Evolutionary conservation across 2,329 filamentous ascomycete species (phyloP).

Genomic region (Fusarium bactridioides): DNA sequence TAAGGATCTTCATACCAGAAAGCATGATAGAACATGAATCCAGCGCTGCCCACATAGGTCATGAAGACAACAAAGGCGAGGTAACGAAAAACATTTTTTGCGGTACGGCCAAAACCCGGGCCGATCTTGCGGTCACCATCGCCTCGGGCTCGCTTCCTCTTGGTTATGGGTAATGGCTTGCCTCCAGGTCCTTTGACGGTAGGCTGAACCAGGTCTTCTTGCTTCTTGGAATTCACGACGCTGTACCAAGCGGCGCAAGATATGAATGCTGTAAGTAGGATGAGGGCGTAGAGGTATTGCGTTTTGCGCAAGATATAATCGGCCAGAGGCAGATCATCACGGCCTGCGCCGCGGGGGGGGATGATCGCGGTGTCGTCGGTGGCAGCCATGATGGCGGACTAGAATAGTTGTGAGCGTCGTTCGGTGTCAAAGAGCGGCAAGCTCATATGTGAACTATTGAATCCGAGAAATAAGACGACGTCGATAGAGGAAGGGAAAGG

Average conservation of each 20-base stretch:
- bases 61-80: constrained; percentile 74
- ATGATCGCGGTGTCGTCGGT: constrained; percentile 44
- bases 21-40: constrained; percentile 77
- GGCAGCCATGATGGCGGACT: constrained; percentile 49
- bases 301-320: constrained; percentile 56
- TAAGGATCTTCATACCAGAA: constrained; percentile 57
- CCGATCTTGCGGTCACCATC: constrained; percentile 54
- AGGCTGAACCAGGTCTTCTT: constrained; percentile 56
- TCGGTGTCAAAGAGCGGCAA: constrained; percentile 35
- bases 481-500: constrained; percentile 31
- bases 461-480: constrained; percentile 22
- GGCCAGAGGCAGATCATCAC: constrained; percentile 42
- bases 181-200: constrained; percentile 80
- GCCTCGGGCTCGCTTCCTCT: constrained; percentile 60
- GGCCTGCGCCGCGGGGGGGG: constrained; percentile 35
- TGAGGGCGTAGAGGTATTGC: constrained; percentile 60
- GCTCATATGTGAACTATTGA: constrained; percentile 34
- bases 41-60: constrained; percentile 79
- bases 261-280: constrained; percentile 63
- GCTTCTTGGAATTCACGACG: constrained; percentile 59
- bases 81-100: constrained; percentile 79
- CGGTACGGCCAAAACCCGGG: constrained; percentile 68
- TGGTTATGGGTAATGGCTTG: constrained; percentile 79
- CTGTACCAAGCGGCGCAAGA: constrained; percentile 60
- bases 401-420: constrained; percentile 33